These are phyloP conservation scores for Linum usitatissimum DNA, from an alignment of 345 rosid species.

Conservation along the genomic window DNA sequence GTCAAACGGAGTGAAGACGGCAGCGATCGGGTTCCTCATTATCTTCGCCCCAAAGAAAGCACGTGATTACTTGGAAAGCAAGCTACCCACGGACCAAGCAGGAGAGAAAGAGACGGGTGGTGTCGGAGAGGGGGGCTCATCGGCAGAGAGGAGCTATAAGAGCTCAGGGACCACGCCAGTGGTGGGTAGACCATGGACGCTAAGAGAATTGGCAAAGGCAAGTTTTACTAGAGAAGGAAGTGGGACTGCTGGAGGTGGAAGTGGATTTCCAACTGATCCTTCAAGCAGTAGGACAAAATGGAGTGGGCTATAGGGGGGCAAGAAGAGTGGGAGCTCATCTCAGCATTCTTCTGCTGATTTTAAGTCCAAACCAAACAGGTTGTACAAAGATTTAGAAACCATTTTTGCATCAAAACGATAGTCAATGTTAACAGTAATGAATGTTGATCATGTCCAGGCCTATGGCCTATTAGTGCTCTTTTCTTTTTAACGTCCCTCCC, in stretches of 20 bases:
- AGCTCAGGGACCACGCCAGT: constrained; percentile 37
- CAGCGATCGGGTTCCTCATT: constrained; percentile 49
- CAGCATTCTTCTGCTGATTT: constrained; percentile 38
- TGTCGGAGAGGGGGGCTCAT: constrained; percentile 19
- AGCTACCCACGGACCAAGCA: constrained; percentile 25
- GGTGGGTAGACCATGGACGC: constrained; percentile 51
- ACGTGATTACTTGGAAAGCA: constrained; percentile 31
- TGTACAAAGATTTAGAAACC: constrained; percentile 72
- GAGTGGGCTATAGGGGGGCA: constrained; percentile 60
- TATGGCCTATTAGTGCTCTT: no score
- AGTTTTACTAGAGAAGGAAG: constrained; percentile 59
- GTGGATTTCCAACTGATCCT: constrained; percentile 48
- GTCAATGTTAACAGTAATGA: no score
- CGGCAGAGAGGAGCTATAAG: constrained; percentile 33
- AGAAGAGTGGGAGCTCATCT: constrained; percentile 56
- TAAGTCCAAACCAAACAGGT: constrained; percentile 40
- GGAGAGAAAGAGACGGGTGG: constrained; percentile 20
- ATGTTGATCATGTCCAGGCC: no score
- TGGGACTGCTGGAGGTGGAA: constrained; percentile 35
- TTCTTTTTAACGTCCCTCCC: no score
- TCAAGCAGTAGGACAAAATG: constrained; percentile 54
- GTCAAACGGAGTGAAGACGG: constrained; percentile 47
- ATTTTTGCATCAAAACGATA: constrained; percentile 67
- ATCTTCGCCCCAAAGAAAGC: constrained; percentile 40
- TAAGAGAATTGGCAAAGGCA: constrained; percentile 67